A percentile compares a stretch with the other conserved stretches of the same genome.
phyloP scores from a whole-genome alignment of 306 rosid genomes.

The Vicia faba region DNA sequence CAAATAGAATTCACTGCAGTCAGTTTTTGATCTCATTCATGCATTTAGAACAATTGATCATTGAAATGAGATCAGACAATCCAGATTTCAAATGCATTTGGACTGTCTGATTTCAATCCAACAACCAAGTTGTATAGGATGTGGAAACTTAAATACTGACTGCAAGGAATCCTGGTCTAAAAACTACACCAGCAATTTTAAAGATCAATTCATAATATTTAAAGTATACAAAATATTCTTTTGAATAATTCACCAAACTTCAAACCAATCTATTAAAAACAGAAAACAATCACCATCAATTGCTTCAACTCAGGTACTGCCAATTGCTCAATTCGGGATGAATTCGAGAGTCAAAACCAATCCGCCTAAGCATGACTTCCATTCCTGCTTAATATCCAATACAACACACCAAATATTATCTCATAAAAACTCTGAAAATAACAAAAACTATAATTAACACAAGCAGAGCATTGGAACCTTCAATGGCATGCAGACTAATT shows the following conservation, averaged over 20 bases:
- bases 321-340: neutral
- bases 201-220: neutral
- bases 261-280: conserved; percentile 17
- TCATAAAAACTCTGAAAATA: neutral
- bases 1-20: too few species aligned
- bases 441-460: conserved; percentile 8
- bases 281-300: conserved; percentile 15
- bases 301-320: neutral
- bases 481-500: conserved; percentile 5
- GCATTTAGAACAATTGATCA: too few species aligned
- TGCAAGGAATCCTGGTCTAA: too few species aligned
- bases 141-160: too few species aligned
- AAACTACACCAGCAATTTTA: neutral
- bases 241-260: conserved; percentile 16
- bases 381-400: conserved; percentile 2
- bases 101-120: too few species aligned
- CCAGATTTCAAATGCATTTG: too few species aligned
- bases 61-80: too few species aligned
- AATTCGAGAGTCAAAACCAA: neutral
- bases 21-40: too few species aligned
- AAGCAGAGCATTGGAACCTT: neutral
- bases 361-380: neutral
- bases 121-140: too few species aligned
- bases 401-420: neutral
- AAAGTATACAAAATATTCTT: too few species aligned